A percentile compares a stretch with the other conserved stretches of the same genome.
These are phyloP conservation scores for Lenwebbia sp. DNA, from an alignment of 345 rosid genomes.

Conservation along the genomic window DNA sequence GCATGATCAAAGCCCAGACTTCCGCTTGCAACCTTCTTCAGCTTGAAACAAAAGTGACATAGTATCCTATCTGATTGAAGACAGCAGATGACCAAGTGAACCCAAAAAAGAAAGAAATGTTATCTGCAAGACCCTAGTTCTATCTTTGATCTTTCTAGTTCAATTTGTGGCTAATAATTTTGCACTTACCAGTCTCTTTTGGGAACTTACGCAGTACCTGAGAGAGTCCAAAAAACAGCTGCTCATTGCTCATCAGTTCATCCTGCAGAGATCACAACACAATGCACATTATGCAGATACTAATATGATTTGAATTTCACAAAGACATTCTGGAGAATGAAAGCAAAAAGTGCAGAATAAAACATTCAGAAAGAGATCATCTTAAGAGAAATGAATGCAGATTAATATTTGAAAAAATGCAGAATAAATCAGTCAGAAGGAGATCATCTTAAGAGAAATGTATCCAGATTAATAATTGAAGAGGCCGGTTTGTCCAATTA, in stretches of 20 bases:
- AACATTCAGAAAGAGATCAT: neutral
- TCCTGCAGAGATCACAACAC: slow-evolving; percentile 42
- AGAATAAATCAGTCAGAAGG: neutral
- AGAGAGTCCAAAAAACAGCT: slow-evolving; percentile 89
- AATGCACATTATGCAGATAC: neutral
- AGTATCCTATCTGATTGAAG: slow-evolving; percentile 72
- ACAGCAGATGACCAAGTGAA: slow-evolving; percentile 9
- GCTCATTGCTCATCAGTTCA: slow-evolving; percentile 92
- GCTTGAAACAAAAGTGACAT: slow-evolving; percentile 98
- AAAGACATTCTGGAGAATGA: neutral
- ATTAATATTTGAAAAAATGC: neutral
- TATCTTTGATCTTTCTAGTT: neutral
- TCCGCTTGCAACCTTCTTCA: slow-evolving; percentile 64
- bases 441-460: neutral
- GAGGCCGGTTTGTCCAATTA: neutral
- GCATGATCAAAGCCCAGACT: slow-evolving; percentile 51
- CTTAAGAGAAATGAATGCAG: neutral
- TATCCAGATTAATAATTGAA: neutral
- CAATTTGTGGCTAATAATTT: neutral
- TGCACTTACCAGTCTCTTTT: slow-evolving; percentile 72
- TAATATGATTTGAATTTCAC: neutral
- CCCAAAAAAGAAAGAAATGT: neutral
- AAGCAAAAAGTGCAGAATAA: neutral
- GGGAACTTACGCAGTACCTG: slow-evolving; percentile 94
- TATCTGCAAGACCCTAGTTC: neutral